Evolutionary conservation across 805 yeast genomes (phyloP).

Genomic region (Henningerozyma blattae): DNA sequence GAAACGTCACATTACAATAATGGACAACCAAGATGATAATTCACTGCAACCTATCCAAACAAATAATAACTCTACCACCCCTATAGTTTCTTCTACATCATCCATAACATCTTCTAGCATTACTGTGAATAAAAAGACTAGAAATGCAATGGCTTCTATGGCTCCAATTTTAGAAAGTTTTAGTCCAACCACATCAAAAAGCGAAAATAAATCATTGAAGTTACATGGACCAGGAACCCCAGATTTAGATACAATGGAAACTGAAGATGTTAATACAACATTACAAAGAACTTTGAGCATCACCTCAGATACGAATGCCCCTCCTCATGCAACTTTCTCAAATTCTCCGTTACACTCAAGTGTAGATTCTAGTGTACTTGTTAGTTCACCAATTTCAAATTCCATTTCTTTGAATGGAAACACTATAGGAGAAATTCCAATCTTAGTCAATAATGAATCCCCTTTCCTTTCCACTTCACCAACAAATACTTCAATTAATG

Average conservation of each 20-base stretch:
- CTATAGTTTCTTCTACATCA: not conserved
- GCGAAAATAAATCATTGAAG: slow-evolving; percentile 30
- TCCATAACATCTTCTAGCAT: not conserved
- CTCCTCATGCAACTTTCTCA: not conserved
- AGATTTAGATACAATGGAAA: slow-evolving; percentile 12
- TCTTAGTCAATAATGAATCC: too few species aligned
- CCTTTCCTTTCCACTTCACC: too few species aligned
- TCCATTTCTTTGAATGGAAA: too few species aligned
- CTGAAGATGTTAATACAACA: slow-evolving; percentile 15
- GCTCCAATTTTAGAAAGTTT: slow-evolving; percentile 70
- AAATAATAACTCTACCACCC: too few species aligned
- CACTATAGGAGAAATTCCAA: too few species aligned
- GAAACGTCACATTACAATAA: too few species aligned
- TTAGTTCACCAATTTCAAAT: too few species aligned
- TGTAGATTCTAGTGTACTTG: not conserved
- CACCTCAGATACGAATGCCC: not conserved
- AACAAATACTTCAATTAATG: too few species aligned
- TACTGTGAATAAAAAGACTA: slow-evolving; percentile 17
- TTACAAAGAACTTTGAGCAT: slow-evolving; percentile 16
- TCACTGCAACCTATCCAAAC: too few species aligned
- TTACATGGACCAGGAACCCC: slow-evolving; percentile 23
- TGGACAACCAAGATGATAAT: too few species aligned
- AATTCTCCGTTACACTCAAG: not conserved
- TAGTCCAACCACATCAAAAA: slow-evolving; percentile 55
- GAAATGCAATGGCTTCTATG: slow-evolving; percentile 62